Conservation (phyloP, 2,329 filamentous ascomycete genomes). For the Aspergillus chevalieri region DNA sequence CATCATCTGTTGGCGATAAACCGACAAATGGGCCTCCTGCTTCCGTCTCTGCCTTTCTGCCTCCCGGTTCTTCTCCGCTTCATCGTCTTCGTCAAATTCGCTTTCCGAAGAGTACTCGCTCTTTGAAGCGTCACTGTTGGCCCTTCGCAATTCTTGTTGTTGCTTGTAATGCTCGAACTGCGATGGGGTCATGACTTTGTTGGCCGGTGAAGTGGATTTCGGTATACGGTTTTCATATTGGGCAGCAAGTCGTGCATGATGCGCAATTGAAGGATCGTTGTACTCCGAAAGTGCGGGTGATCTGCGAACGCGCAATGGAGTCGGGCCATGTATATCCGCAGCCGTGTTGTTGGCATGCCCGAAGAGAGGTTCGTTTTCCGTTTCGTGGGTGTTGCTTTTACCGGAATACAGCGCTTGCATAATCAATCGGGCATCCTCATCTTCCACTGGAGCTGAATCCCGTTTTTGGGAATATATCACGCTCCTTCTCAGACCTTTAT, state of each 20-base stretch:
- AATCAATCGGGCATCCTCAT: slow-evolving; percentile 36
- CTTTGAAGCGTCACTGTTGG: slow-evolving; percentile 43
- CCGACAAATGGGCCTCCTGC: slow-evolving; percentile 82
- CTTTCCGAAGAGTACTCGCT: slow-evolving; percentile 53
- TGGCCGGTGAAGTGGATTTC: slow-evolving; percentile 38
- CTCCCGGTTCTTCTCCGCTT: slow-evolving; percentile 66
- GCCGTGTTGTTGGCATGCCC: slow-evolving; percentile 13
- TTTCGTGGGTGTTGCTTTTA: slow-evolving; percentile 20
- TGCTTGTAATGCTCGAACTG: slow-evolving; percentile 77
- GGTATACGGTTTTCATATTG: slow-evolving; percentile 37
- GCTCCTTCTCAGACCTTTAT: slow-evolving; percentile 27
- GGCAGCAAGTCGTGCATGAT: slow-evolving; percentile 40
- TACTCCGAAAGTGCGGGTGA: slow-evolving; percentile 12
- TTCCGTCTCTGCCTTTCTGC: slow-evolving; percentile 72
- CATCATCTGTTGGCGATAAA: slow-evolving; percentile 95
- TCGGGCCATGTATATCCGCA: slow-evolving; percentile 5
- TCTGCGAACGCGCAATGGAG: slow-evolving; percentile 10
- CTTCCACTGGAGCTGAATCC: slow-evolving; percentile 26
- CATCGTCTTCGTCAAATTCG: slow-evolving; percentile 71
- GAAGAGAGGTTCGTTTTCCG: slow-evolving; percentile 23
- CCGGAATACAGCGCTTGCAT: slow-evolving; percentile 26
- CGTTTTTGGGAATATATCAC: slow-evolving; percentile 21
- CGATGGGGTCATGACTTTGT: slow-evolving; percentile 83
- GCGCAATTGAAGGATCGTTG: slow-evolving; percentile 32
- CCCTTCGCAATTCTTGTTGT: slow-evolving; percentile 62